Conservation (phyloP, 2,329 filamentous ascomycete species). For the Lachnellula suecica region DNA sequence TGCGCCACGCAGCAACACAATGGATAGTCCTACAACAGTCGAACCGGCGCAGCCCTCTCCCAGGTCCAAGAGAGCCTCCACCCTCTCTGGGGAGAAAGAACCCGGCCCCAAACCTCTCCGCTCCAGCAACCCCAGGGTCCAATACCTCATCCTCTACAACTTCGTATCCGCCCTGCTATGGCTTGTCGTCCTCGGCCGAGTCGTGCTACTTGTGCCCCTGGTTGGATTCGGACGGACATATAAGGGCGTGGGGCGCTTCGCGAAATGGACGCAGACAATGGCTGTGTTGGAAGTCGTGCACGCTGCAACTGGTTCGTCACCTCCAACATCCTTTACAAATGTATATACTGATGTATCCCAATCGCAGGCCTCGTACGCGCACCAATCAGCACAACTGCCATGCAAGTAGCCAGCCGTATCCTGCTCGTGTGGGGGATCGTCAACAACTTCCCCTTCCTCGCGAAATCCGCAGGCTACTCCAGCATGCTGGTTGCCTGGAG, state of each 20-base stretch:
- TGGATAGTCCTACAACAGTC: not conserved
- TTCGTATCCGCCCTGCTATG: constrained; percentile 74
- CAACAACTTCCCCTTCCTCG: constrained; percentile 68
- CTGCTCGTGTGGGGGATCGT: constrained; percentile 88
- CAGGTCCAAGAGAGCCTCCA: not conserved
- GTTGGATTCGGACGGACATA: constrained; percentile 61
- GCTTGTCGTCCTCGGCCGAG: constrained; percentile 72
- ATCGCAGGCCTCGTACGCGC: constrained; percentile 76
- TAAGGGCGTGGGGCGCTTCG: constrained; percentile 62
- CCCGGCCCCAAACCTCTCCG: constrained; percentile 27
- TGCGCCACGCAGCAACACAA: not conserved
- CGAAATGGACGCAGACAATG: constrained; percentile 79
- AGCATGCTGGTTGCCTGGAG: constrained; percentile 86
- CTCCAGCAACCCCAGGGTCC: constrained; percentile 49
- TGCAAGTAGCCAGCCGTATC: constrained; percentile 87
- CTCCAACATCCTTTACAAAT: not conserved
- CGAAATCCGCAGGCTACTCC: constrained; percentile 62
- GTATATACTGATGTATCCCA: not conserved
- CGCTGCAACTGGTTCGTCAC: constrained; percentile 65
- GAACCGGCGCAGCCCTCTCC: not conserved
- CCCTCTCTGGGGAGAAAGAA: constrained; percentile 6
- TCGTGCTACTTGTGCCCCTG: constrained; percentile 52
- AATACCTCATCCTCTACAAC: constrained; percentile 87
- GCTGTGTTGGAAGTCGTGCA: constrained; percentile 84
- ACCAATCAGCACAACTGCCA: constrained; percentile 78